Conservation (phyloP, 2,329 filamentous ascomycete species). For the Onygenales sp. region DNA sequence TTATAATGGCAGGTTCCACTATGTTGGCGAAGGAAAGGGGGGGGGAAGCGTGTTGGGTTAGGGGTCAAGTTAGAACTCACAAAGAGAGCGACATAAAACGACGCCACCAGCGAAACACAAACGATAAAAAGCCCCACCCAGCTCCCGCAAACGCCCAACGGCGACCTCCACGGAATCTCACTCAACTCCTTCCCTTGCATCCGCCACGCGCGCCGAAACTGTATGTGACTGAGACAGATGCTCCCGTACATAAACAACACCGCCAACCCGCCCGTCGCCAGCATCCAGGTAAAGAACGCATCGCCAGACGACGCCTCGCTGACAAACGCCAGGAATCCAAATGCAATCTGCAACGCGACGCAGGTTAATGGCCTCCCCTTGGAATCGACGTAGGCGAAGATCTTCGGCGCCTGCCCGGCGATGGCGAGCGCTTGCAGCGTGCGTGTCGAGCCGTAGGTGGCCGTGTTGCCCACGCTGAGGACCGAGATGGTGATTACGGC, state of each 20-base stretch:
- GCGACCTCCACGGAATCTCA: slow-evolving; percentile 52
- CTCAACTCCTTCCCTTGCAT: slow-evolving; percentile 46
- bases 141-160: slow-evolving; percentile 50
- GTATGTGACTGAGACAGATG: slow-evolving; percentile 58
- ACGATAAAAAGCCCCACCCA: slow-evolving; percentile 47
- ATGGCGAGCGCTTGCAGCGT: slow-evolving; percentile 69
- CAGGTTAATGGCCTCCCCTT: slow-evolving; percentile 60
- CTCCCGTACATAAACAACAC: slow-evolving; percentile 46
- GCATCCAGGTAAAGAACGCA: slow-evolving; percentile 41
- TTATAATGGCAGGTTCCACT: slow-evolving; percentile 51
- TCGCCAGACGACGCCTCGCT: slow-evolving; percentile 54
- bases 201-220: slow-evolving; percentile 54
- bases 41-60: slow-evolving; percentile 24
- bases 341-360: slow-evolving; percentile 43
- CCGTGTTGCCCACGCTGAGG: slow-evolving; percentile 60
- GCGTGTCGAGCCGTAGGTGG: slow-evolving; percentile 52
- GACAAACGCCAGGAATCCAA: slow-evolving; percentile 55
- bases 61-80: slow-evolving; percentile 24
- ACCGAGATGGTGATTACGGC: slow-evolving; percentile 64
- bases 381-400: slow-evolving; percentile 58
- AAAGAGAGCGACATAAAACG: slow-evolving; percentile 35
- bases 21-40: slow-evolving; percentile 41
- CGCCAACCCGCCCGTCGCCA: slow-evolving; percentile 33
- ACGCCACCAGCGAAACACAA: slow-evolving; percentile 22
- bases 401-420: slow-evolving; percentile 57